These are phyloP conservation scores for Candida pseudoviswanathii DNA, from an alignment of 1,139 yeast genomes.

Conservation along the genomic window DNA sequence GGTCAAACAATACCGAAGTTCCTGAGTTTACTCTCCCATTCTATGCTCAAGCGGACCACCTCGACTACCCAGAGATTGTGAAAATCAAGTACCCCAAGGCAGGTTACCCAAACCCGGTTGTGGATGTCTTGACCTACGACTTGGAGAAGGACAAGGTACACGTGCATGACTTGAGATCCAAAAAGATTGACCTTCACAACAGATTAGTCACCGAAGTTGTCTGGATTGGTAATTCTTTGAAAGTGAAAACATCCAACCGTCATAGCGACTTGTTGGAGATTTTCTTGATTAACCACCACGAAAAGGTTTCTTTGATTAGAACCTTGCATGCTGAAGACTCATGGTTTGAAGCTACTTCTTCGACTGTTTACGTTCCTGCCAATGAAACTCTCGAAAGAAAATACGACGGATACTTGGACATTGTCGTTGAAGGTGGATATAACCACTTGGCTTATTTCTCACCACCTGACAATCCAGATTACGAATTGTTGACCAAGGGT, in stretches of 20 bases:
- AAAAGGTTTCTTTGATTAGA: constrained; percentile 33
- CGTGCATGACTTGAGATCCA: constrained; percentile 25
- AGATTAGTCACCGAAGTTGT: constrained; percentile 45
- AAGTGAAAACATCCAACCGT: constrained; percentile 47
- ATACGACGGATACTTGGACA: constrained; percentile 56
- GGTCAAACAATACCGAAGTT: constrained; percentile 54
- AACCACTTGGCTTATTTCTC: constrained; percentile 60
- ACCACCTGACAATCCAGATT: constrained; percentile 48
- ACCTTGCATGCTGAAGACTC: constrained; percentile 42
- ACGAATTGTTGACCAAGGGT: constrained; percentile 49
- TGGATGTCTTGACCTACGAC: constrained; percentile 41
- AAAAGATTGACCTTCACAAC: constrained; percentile 22
- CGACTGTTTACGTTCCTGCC: constrained; percentile 69
- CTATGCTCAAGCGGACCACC: constrained; percentile 45
- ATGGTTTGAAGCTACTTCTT: constrained; percentile 81
- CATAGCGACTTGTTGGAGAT: constrained; percentile 45
- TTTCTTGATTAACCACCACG: constrained; percentile 38
- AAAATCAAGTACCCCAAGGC: constrained; percentile 50
- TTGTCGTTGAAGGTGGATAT: constrained; percentile 54
- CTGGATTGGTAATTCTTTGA: constrained; percentile 41
- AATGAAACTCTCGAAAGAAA: constrained; percentile 44
- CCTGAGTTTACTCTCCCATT: constrained; percentile 56
- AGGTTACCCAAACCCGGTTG: constrained; percentile 46
- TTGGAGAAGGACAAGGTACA: constrained; percentile 19
- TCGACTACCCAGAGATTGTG: constrained; percentile 43